Evolutionary conservation across 2,329 filamentous ascomycete species (phyloP).

Genomic region (Colletotrichum coccodes): DNA sequence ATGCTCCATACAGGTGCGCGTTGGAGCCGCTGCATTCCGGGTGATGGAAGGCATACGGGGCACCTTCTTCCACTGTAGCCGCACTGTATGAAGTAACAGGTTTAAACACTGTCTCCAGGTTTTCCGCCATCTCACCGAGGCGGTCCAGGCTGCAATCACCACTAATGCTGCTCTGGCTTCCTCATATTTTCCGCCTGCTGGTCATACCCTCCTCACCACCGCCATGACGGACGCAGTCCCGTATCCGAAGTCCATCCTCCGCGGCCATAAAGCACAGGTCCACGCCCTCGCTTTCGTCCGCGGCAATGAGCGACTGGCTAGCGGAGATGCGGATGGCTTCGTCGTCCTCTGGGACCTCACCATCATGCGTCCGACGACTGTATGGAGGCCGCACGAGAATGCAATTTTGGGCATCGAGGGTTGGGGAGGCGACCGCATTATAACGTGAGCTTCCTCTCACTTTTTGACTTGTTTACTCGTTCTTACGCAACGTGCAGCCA

Average conservation of each 20-base stretch:
- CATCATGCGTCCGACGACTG: slow-evolving; percentile 81
- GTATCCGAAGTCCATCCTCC: slow-evolving; percentile 74
- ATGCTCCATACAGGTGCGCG: not conserved
- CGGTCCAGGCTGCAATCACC: not conserved
- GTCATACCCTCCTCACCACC: not conserved
- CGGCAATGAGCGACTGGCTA: slow-evolving; percentile 79
- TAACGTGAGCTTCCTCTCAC: slow-evolving; percentile 73
- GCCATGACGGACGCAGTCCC: slow-evolving; percentile 41
- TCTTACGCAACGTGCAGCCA: slow-evolving; percentile 65
- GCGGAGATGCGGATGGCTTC: slow-evolving; percentile 91
- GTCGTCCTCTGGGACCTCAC: slow-evolving; percentile 86
- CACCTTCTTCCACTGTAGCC: no score
- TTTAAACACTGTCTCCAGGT: not conserved
- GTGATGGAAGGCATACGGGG: not conserved
- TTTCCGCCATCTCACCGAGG: not conserved
- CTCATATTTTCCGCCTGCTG: not conserved
- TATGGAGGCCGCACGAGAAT: slow-evolving; percentile 87
- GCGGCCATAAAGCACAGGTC: slow-evolving; percentile 85
- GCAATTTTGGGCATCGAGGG: slow-evolving; percentile 79
- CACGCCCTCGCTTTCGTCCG: slow-evolving; percentile 80
- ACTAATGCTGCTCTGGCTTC: not conserved
- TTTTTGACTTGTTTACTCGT: not conserved
- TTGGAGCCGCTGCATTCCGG: no score
- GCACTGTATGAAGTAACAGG: accelerated
- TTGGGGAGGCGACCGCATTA: slow-evolving; percentile 78